Conservation (phyloP, 2,329 filamentous ascomycete genomes). For the Penicillium sp. region DNA sequence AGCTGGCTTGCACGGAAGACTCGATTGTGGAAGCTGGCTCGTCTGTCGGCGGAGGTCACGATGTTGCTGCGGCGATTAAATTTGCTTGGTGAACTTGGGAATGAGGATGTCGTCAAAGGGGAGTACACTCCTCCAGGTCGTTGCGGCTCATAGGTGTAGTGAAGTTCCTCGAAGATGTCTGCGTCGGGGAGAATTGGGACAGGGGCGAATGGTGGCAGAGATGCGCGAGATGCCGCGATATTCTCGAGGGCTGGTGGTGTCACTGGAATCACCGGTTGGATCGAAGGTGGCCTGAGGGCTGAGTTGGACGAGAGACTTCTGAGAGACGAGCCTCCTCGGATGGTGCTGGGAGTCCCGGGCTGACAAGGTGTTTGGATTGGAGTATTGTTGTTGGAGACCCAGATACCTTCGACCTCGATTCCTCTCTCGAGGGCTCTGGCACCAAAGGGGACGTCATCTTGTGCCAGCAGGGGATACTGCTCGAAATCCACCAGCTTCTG, state of each 20-base stretch:
- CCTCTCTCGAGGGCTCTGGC: slow-evolving; percentile 81
- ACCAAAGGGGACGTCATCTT: slow-evolving; percentile 75
- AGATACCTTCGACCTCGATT: slow-evolving; percentile 80
- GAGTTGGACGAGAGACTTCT: slow-evolving; percentile 11
- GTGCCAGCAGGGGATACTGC: slow-evolving; percentile 54
- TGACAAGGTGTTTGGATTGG: slow-evolving; percentile 26
- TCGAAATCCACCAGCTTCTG: slow-evolving; percentile 55
- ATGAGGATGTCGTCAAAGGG: slow-evolving; percentile 3
- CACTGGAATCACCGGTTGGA: background rate
- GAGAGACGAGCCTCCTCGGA: slow-evolving; percentile 2
- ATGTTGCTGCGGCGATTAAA: slow-evolving; percentile 9
- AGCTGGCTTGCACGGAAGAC: slow-evolving; percentile 7
- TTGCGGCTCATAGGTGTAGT: slow-evolving; percentile 7
- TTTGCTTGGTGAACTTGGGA: background rate
- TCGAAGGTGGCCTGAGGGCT: background rate
- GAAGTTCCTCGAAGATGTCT: slow-evolving; percentile 5
- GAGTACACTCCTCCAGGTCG: slow-evolving; percentile 2
- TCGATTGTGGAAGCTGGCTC: slow-evolving; percentile 17
- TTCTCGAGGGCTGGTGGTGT: slow-evolving; percentile 3
- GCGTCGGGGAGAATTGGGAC: background rate
- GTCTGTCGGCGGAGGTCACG: slow-evolving; percentile 6
- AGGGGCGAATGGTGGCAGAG: slow-evolving; percentile 3
- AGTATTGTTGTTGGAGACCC: slow-evolving; percentile 58
- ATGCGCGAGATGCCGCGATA: background rate
- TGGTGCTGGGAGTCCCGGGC: slow-evolving; percentile 19